Conservation (phyloP, 768 basidiomycete species). For the Artomyces pyxidatus region DNA sequence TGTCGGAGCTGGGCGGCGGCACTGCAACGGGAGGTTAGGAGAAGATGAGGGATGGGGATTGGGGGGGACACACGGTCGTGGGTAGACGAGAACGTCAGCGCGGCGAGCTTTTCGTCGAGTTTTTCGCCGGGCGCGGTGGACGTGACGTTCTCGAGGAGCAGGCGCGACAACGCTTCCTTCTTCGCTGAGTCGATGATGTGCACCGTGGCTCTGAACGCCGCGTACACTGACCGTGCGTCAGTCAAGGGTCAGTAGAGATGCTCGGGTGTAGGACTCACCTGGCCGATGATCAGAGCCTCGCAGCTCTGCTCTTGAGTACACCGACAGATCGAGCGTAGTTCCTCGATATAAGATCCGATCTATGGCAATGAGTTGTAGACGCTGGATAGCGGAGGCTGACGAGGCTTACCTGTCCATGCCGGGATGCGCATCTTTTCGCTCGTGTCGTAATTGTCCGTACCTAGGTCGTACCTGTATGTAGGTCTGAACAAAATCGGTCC, state of each 20-base stretch:
- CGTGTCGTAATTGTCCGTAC: conserved; percentile 84
- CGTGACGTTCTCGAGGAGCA: conserved; percentile 59
- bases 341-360: conserved; percentile 93
- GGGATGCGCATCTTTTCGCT: conserved; percentile 96
- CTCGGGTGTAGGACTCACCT: conserved; percentile 32
- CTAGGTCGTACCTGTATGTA: conserved; percentile 86
- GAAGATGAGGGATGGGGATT: too few species aligned
- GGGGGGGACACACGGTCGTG: conserved; percentile 39
- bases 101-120: conserved; percentile 62
- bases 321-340: conserved; percentile 54
- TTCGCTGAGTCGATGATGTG: conserved; percentile 74
- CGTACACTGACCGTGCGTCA: conserved; percentile 55
- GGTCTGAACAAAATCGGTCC: conserved; percentile 88
- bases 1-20: conserved; percentile 79
- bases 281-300: conserved; percentile 94
- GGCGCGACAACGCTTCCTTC: conserved; percentile 56
- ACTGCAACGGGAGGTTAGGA: too few species aligned
- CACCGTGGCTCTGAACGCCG: conserved; percentile 69
- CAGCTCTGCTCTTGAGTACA: conserved; percentile 81
- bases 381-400: conserved; percentile 6
- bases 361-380: conserved; percentile 23
- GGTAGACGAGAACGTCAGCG: conserved; percentile 40
- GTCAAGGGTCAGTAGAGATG: not conserved
- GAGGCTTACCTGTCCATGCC: conserved; percentile 82
- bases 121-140: conserved; percentile 57